A percentile compares a stretch with the other conserved stretches of the same genome.
These are phyloP conservation scores for Talaromyces islandicus DNA, from an alignment of 2,329 filamentous ascomycete species.

Conservation along the genomic window DNA sequence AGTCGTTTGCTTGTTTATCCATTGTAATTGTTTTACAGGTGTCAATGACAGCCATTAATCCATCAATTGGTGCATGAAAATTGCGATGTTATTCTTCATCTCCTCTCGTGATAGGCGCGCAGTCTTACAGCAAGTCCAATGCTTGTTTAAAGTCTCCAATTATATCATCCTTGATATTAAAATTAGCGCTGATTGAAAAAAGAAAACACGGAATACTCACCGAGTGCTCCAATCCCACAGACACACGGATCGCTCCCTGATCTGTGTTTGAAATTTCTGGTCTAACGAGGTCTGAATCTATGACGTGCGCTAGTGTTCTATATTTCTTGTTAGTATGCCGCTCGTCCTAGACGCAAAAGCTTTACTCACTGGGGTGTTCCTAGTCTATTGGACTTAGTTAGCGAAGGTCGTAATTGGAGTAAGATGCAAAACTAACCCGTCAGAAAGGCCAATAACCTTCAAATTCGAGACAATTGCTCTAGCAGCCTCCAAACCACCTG, in stretches of 20 bases:
- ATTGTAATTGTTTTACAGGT: neutral
- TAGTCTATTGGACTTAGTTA: conserved; percentile 1
- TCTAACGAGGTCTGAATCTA: conserved; percentile 38
- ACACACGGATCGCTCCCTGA: conserved; percentile 82
- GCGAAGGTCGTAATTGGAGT: neutral
- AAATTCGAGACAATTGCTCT: neutral
- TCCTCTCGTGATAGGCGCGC: neutral
- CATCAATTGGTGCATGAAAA: neutral
- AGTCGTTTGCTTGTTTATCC: neutral
- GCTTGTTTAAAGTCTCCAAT: conserved; percentile 80
- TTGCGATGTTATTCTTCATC: neutral
- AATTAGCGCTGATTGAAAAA: neutral
- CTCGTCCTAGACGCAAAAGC: neutral
- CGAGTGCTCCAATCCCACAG: conserved; percentile 85
- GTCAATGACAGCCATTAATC: neutral
- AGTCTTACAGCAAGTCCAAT: neutral
- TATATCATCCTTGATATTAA: conserved; percentile 62
- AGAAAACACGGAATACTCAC: neutral
- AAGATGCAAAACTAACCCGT: neutral
- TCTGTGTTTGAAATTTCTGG: conserved; percentile 69
- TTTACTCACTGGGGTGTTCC: conserved; percentile 9
- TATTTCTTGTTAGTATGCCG: neutral
- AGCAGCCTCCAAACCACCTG: neutral
- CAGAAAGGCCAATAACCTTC: conserved; percentile 4
- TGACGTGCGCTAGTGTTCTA: conserved; percentile 27